A percentile compares a stretch with the other conserved stretches of the same genome.
Evolutionary conservation across 805 yeast species (phyloP).

Genomic region (Zygotorulaspora florentina): DNA sequence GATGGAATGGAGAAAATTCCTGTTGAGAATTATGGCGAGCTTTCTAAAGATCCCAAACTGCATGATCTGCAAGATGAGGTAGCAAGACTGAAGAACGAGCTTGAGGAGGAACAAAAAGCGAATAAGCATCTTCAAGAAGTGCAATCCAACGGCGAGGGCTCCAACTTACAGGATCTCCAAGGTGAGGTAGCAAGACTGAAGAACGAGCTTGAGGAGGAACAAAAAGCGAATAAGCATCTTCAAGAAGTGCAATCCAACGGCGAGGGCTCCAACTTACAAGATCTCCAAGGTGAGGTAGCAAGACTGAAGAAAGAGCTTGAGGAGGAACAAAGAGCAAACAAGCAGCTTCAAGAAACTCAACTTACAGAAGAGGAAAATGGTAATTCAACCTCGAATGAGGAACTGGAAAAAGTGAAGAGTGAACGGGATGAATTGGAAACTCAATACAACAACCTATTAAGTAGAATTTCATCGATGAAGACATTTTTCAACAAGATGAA

Average conservation of each 20-base stretch:
- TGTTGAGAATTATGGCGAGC: no score
- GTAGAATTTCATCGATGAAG: slow-evolving; percentile 68
- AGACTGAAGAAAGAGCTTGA: slow-evolving; percentile 7
- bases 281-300: slow-evolving; percentile 6
- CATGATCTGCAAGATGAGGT: not conserved
- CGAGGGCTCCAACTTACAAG: not conserved
- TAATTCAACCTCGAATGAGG: slow-evolving; percentile 21
- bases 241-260: slow-evolving; percentile 6
- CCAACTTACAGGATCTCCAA: no score
- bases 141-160: slow-evolving; percentile 5
- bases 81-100: not conserved
- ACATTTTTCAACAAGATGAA: slow-evolving; percentile 69
- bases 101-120: slow-evolving; percentile 3
- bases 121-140: not conserved
- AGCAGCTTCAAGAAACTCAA: not conserved
- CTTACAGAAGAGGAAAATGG: slow-evolving; percentile 8
- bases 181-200: no score
- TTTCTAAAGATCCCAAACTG: not conserved
- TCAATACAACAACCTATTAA: slow-evolving; percentile 58
- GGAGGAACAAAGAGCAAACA: not conserved
- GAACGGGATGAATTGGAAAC: slow-evolving; percentile 57
- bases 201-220: no score
- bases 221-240: not conserved
- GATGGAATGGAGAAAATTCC: no score
- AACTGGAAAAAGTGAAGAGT: slow-evolving; percentile 37